Conservation (phyloP, 768 basidiomycete species). For the Tricholoma hemisulphureum region DNA sequence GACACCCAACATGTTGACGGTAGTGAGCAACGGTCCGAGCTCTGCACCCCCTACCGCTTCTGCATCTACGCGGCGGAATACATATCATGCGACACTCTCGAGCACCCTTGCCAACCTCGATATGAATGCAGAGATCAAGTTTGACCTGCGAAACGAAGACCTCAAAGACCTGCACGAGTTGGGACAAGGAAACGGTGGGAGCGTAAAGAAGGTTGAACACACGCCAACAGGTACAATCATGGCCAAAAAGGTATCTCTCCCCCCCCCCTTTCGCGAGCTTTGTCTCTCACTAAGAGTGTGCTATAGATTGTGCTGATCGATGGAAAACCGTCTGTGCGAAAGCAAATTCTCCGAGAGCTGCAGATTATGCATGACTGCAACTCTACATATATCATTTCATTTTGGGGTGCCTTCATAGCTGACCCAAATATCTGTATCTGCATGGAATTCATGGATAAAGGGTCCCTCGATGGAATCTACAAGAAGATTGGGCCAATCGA, state of each 20-base stretch:
- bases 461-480: slow-evolving; percentile 92
- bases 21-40: slow-evolving; percentile 44
- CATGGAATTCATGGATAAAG: slow-evolving; percentile 97
- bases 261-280: neutral
- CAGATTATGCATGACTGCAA: slow-evolving; percentile 99
- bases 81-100: slow-evolving; percentile 76
- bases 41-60: slow-evolving; percentile 55
- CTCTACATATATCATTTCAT: slow-evolving; percentile 92
- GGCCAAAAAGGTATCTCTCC: slow-evolving; percentile 87
- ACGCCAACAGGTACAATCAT: slow-evolving; percentile 87
- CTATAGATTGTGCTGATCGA: slow-evolving; percentile 90
- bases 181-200: slow-evolving; percentile 95
- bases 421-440: slow-evolving; percentile 99
- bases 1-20: slow-evolving; percentile 43
- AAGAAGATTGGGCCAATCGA: slow-evolving; percentile 93
- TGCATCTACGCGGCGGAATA: slow-evolving; percentile 57
- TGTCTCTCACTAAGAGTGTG: neutral
- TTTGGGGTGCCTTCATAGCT: slow-evolving; percentile 93
- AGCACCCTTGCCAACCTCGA: slow-evolving; percentile 86
- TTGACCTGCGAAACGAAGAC: slow-evolving; percentile 85
- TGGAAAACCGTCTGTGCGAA: slow-evolving; percentile 92
- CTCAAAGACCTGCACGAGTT: slow-evolving; percentile 87
- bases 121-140: slow-evolving; percentile 81
- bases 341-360: slow-evolving; percentile 95
- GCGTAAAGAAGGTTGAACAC: slow-evolving; percentile 95